Evolutionary conservation across 169 alveolate genomes (phyloP).

Genomic region (Theileria equi): DNA sequence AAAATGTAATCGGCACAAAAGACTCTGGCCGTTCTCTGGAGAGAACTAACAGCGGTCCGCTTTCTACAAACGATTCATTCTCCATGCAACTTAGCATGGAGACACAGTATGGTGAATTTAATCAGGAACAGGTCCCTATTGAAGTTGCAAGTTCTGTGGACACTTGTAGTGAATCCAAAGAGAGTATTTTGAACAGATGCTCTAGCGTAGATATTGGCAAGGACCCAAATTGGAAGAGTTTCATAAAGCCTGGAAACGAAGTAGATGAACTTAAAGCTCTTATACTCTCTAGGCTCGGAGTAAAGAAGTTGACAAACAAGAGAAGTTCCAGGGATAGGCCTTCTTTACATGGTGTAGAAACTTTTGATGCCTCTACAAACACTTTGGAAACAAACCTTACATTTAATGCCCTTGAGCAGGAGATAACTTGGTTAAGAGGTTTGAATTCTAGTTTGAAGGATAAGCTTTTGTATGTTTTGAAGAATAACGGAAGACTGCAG

Average conservation of each 20-base stretch:
- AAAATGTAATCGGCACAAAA: no score
- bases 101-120: no score
- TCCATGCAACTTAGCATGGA: no score
- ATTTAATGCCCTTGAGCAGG: conserved; percentile 1
- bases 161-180: no score
- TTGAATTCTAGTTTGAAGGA: conserved; percentile 24
- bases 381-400: neutral
- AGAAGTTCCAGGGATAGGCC: neutral
- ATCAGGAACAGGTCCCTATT: no score
- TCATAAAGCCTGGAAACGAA: conserved; percentile 36
- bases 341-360: neutral
- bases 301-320: neutral
- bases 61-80: no score
- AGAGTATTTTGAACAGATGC: neutral
- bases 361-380: neutral
- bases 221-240: conserved; percentile 41
- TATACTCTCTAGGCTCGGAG: conserved; percentile 24
- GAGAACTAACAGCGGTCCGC: no score
- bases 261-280: conserved; percentile 15
- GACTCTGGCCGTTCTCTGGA: no score
- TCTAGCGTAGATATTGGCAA: no score
- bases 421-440: conserved; percentile 12
- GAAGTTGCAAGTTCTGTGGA: no score
- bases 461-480: conserved; percentile 16
- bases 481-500: conserved; percentile 13